These are phyloP conservation scores for Pulveroboletus ravenelii DNA, from an alignment of 768 basidiomycete species.

Conservation along the genomic window DNA sequence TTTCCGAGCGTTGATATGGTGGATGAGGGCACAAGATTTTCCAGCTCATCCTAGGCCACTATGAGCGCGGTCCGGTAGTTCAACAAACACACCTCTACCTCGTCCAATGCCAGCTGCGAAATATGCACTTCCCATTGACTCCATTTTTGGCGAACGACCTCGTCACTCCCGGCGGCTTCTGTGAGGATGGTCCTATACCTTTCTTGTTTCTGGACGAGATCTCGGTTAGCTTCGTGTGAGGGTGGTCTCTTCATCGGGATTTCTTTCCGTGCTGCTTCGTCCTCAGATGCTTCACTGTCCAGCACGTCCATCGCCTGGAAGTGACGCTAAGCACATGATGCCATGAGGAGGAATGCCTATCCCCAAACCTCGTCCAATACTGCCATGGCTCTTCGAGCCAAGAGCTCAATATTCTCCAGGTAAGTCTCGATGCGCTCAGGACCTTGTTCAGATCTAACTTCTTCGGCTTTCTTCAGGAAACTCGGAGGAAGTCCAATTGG, in stretches of 20 bases:
- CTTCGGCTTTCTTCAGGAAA: slow-evolving; percentile 77
- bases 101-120: slow-evolving; percentile 63
- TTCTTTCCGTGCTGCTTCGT: slow-evolving; percentile 62
- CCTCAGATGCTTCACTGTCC: slow-evolving; percentile 86
- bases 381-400: slow-evolving; percentile 56
- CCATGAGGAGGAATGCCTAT: background rate
- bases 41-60: slow-evolving; percentile 52
- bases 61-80: slow-evolving; percentile 1
- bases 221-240: slow-evolving; percentile 75
- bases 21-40: slow-evolving; percentile 64
- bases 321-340: background rate
- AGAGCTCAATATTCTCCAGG: slow-evolving; percentile 65
- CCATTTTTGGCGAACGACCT: slow-evolving; percentile 76
- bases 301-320: slow-evolving; percentile 80
- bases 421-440: slow-evolving; percentile 64
- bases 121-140: slow-evolving; percentile 81
- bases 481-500: slow-evolving; percentile 88
- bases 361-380: slow-evolving; percentile 69
- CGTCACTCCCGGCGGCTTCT: slow-evolving; percentile 73
- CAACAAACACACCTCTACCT: slow-evolving; percentile 30
- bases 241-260: slow-evolving; percentile 47
- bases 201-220: slow-evolving; percentile 64
- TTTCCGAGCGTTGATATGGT: slow-evolving; percentile 36
- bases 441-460: slow-evolving; percentile 77
- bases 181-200: slow-evolving; percentile 69